Percentiles rank a stretch among this genome's conserved stretches.
These are phyloP conservation scores for Cudoniella acicularis DNA, from an alignment of 495 filamentous ascomycete genomes.

Conservation along the genomic window DNA sequence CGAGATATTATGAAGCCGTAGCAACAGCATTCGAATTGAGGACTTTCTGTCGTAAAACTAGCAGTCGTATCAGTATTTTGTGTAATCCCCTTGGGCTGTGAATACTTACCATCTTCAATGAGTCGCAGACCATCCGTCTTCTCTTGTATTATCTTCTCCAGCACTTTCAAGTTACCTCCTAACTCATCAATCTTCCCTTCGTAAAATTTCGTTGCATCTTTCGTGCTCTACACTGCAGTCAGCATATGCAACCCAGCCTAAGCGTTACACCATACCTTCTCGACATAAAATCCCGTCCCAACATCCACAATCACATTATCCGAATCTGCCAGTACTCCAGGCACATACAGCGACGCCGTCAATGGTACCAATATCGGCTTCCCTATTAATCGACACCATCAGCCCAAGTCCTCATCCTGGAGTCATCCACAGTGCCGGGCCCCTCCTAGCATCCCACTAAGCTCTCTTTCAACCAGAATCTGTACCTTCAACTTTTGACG, in stretches of 20 bases:
- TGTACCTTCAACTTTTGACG: conserved; percentile 20
- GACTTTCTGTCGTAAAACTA: conserved; percentile 60
- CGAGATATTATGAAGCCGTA: conserved; percentile 14
- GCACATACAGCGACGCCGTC: conserved; percentile 91
- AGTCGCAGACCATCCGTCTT: conserved; percentile 82
- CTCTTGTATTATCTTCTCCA: conserved; percentile 80
- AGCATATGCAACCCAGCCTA: not conserved
- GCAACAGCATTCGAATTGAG: conserved; percentile 19
- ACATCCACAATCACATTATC: conserved; percentile 90
- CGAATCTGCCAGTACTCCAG: conserved; percentile 70
- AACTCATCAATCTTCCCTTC: conserved; percentile 78
- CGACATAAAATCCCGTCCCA: conserved; percentile 93
- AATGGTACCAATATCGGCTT: conserved; percentile 83
- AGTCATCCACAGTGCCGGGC: too few relatives aligned
- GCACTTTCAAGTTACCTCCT: conserved; percentile 69
- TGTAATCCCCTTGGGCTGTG: not conserved
- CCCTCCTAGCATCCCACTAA: too few relatives aligned
- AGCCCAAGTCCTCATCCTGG: not conserved
- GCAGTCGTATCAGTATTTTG: conserved; percentile 7
- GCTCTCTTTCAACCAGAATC: not conserved
- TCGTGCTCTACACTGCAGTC: conserved; percentile 44
- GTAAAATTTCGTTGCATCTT: conserved; percentile 82
- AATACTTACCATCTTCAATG: conserved; percentile 74
- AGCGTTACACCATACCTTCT: conserved; percentile 59
- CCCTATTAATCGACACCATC: conserved; percentile 26